Conservation (phyloP, 306 rosid species). For the Cyamopsis tetragonoloba region DNA sequence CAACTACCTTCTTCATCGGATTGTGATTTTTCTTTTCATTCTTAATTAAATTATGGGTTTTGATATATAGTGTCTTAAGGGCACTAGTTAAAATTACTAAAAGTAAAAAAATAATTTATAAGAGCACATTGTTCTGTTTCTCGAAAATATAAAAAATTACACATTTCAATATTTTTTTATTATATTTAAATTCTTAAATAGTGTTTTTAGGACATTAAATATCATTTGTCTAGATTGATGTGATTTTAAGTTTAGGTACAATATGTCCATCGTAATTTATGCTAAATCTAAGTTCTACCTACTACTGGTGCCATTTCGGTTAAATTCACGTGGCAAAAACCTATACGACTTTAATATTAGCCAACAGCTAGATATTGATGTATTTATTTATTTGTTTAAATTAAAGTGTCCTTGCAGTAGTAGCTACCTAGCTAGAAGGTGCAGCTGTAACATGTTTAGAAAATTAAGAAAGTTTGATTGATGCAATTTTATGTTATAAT, state of each 20-base stretch:
- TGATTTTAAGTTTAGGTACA: not conserved
- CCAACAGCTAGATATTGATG: constrained; percentile 1
- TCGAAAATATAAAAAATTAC: too few relatives aligned
- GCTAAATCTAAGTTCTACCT: not conserved
- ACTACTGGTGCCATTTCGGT: not conserved
- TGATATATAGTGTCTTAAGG: too few relatives aligned
- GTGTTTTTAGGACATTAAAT: too few relatives aligned
- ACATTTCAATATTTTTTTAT: too few relatives aligned
- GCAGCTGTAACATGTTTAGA: not conserved
- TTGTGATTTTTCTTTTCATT: not conserved
- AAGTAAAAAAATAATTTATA: too few relatives aligned
- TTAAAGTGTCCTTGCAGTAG: not conserved
- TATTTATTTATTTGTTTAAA: too few relatives aligned
- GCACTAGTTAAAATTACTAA: too few relatives aligned
- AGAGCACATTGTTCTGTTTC: too few relatives aligned
- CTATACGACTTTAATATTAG: not conserved
- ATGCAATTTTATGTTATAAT: not conserved
- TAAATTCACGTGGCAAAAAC: constrained; percentile 9
- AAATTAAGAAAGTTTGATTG: not conserved
- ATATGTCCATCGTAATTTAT: not conserved
- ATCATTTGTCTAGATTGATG: too few relatives aligned
- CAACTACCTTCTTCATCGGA: not conserved
- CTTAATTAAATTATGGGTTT: not conserved
- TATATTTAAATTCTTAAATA: too few relatives aligned
- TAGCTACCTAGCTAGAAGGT: too few relatives aligned